Evolutionary conservation across 441 rosid genomes (phyloP).

Genomic region (Euphorbia celastroides): DNA sequence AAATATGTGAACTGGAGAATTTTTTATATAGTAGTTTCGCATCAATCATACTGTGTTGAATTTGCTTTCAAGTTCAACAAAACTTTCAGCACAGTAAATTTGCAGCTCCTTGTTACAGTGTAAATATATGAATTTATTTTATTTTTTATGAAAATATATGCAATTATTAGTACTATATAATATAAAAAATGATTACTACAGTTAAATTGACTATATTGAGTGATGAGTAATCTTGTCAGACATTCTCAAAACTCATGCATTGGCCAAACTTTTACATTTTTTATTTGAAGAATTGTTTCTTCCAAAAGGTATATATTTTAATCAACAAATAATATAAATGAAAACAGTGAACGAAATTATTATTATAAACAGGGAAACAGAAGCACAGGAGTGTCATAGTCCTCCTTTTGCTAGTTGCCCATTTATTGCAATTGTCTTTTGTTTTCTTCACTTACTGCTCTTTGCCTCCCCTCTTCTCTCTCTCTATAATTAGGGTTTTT

Average conservation of each 20-base stretch:
- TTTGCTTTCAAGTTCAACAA: not conserved
- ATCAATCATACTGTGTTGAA: not conserved
- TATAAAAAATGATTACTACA: too few species aligned
- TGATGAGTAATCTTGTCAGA: not conserved
- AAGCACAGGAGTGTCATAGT: conserved; percentile 19
- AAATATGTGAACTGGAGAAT: too few species aligned
- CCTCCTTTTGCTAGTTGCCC: conserved; percentile 29
- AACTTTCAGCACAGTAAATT: not conserved
- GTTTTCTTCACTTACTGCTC: conserved; percentile 35
- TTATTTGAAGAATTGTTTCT: not conserved
- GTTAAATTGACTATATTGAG: not conserved
- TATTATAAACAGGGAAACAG: conserved; percentile 20
- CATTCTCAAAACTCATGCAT: not conserved
- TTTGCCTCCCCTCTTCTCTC: conserved; percentile 36
- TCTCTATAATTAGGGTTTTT: conserved; percentile 45
- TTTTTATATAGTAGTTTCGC: too few species aligned
- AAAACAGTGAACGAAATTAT: not conserved
- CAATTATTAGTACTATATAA: too few species aligned
- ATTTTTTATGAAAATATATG: too few species aligned
- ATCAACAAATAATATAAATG: not conserved
- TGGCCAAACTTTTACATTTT: not conserved
- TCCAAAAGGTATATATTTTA: not conserved
- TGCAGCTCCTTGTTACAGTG: too few species aligned
- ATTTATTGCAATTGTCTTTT: conserved; percentile 38
- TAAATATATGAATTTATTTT: too few species aligned